Conservation (phyloP, 768 basidiomycete species). For the Pleurotus sapidus region DNA sequence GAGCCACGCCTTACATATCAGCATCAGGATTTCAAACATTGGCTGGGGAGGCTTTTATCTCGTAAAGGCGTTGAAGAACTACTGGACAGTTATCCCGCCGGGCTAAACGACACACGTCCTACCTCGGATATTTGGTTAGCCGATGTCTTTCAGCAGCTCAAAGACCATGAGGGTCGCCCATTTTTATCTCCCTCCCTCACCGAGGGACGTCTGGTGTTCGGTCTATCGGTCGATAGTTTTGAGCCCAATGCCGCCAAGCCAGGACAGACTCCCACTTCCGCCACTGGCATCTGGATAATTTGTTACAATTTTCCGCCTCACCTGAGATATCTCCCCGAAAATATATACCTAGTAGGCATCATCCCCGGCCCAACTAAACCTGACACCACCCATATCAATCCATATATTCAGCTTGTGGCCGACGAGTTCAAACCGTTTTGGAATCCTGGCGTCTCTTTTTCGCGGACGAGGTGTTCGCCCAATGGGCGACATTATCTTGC, state of each 20-base stretch:
- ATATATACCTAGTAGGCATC: slow-evolving; percentile 2
- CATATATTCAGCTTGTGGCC: neutral
- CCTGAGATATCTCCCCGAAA: neutral
- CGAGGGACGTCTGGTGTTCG: neutral
- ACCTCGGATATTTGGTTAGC: neutral
- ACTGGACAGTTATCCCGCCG: neutral
- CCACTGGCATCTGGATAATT: neutral
- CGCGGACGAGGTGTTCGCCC: neutral
- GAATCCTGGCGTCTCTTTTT: neutral
- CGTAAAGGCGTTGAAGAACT: neutral
- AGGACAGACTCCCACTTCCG: neutral
- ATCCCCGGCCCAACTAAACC: slow-evolving; percentile 4
- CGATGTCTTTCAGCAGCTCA: neutral
- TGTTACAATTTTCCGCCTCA: neutral
- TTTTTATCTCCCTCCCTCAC: neutral
- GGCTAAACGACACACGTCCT: too few relatives aligned
- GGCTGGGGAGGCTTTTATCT: slow-evolving; percentile 4
- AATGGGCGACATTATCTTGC: neutral
- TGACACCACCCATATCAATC: neutral
- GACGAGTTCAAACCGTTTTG: neutral
- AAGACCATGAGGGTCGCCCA: neutral
- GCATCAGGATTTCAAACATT: neutral
- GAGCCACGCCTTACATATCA: neutral
- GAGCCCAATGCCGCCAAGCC: neutral
- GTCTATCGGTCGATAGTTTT: neutral